Evolutionary conservation across 306 rosid genomes (phyloP), one percentile per base, ranked within the genome.

Genomic region (Inga laurina): DNA sequence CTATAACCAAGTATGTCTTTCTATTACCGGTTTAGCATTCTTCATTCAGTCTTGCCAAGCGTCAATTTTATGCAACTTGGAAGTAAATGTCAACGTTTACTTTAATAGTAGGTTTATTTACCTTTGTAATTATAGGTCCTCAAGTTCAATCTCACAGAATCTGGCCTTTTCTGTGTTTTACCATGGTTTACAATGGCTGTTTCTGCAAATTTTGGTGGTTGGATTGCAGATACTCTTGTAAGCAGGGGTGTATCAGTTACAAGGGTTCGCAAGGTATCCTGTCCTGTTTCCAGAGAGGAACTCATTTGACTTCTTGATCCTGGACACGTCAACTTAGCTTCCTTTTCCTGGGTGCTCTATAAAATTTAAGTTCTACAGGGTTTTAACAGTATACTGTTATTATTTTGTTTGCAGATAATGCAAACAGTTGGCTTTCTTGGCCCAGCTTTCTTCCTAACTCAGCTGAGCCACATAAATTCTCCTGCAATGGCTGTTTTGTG

Each of bases 151-250:
- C 99, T 97, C 82, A 94, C 97, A 44, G 98, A 97, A 87, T 97
- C 99, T 24, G 97, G 97, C 77, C 91, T 94, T 56, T 78, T 94
- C 88, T 91, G 98, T 68, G 98, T 94, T 81, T 79, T 94, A 76
- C 99, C 99, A 2, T 96, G 99, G 99, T 86, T 96, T 44, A 90
- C 92, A 75, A 96, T 96, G 99, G 99, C 99, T 43, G 85, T 96
- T 85, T 96, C 99, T 75, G 99, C 99, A 78, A 96, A 96, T 78
- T 72, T 91, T 81, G 99, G 99, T 44, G 99, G 99, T 46, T 96
- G 99, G 99, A 96, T 96, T 76, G 99, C 99, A 32, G 98, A 96
- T 90, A 92, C 99, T 70, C 97, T 96, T 34, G 97, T 96, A 46
- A 93, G 93, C 82, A 94, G 80, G 86, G 99, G 99, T 79, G 2